Conservation (phyloP, 371 early-diverging fungal genomes). For the Umbelopsis sp. region DNA sequence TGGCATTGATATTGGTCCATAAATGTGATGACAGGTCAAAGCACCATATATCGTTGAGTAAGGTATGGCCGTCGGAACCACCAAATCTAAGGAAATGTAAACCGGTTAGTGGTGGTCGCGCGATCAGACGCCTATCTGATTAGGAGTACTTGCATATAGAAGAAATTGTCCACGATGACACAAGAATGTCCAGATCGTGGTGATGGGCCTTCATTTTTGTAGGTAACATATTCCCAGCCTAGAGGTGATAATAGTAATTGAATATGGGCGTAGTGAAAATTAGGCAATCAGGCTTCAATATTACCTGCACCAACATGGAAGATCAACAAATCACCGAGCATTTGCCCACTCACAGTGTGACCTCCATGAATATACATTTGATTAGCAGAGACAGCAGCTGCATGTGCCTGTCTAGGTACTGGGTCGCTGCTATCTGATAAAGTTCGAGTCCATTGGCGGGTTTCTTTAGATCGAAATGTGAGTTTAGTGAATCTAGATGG, state of each 20-base stretch:
- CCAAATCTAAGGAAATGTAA: constrained; percentile 41
- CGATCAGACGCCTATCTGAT: constrained; percentile 36
- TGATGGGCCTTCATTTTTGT: constrained; percentile 12
- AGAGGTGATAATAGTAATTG: background rate
- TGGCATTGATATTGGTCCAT: constrained; percentile 55
- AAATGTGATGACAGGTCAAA: constrained; percentile 45
- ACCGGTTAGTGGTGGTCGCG: constrained; percentile 36
- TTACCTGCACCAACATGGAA: constrained; percentile 55
- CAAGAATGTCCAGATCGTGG: constrained; percentile 20
- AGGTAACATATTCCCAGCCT: constrained; percentile 11
- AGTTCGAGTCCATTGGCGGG: constrained; percentile 40
- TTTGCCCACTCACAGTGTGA: constrained; percentile 45
- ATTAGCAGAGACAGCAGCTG: constrained; percentile 54
- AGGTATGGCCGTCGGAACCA: constrained; percentile 59
- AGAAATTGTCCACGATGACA: constrained; percentile 37
- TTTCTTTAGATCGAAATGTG: constrained; percentile 27
- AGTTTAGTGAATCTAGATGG: background rate
- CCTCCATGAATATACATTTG: constrained; percentile 64
- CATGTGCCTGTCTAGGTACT: constrained; percentile 58
- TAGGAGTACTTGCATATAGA: constrained; percentile 31
- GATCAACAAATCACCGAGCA: constrained; percentile 57
- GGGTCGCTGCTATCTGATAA: constrained; percentile 47
- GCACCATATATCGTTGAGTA: constrained; percentile 68
- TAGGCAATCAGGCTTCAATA: constrained; percentile 6
- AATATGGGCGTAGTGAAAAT: background rate